Evolutionary conservation across 495 filamentous ascomycete species (phyloP), one percentile per base, ranked within the genome.

Genomic region (Penicillium soppii): DNA sequence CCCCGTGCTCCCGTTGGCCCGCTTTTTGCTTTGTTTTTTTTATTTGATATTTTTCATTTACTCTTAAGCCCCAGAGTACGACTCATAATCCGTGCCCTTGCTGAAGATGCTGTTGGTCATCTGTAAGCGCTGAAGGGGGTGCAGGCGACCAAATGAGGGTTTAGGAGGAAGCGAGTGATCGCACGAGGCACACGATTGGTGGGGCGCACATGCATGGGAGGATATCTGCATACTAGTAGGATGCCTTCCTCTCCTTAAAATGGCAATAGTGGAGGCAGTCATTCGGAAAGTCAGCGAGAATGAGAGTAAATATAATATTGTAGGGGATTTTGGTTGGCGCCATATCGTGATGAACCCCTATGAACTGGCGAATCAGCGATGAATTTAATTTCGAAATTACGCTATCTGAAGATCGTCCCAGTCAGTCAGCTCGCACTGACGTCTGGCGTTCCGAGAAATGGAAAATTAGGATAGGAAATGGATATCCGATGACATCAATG

Each of bases 351-450:
- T 33, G 41, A 50, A 39, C 46, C 29, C 20, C 54, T 37, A 47
- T 44, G 3, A 32, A 47, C 37, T 15, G 16, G 37, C 57, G 32
- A 61, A 63, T 63, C 43, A 58, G 36, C 17, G 16, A 20, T 19
- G 16, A 22, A 16, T 21, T 26, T n/a, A 40, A 26, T 21, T 37
- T 50, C 33, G 49, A 16, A 33, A 43, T 47, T 48, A 44, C 56
- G 53, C 56, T 62, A 62, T 55, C 50, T 57, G 33, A 22, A 12
- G 20, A 47, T 49, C 27, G 46, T 43, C 43, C 53, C 27, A 58
- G 56, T 65, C 27, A 4, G 26, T 38, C 56, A 59, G 47, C 62
- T 63, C 62, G 62, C 60, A 63, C 60, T 63, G 59, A 66, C 62
- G 60, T 63, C 59, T 63, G 62, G 63, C 59, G 61, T 66, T 63